Base-by-base conservation (phyloP, 306 rosid species). In the Cercis canadensis region DNA sequence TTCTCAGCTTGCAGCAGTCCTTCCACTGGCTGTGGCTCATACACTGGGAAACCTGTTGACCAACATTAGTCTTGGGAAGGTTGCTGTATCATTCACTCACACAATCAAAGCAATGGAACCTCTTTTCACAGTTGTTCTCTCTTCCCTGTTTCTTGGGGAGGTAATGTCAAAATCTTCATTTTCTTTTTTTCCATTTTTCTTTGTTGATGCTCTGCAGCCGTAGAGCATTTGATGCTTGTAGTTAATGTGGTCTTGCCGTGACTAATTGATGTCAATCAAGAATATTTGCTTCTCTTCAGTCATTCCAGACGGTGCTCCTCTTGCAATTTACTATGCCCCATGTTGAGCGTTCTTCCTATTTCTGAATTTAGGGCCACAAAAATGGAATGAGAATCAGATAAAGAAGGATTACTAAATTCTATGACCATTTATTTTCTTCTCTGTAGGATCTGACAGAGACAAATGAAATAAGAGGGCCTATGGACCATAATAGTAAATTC, bases 51-150 rank as follows among this genome's bases (percentile, higher is more conserved):
- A 84, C 84, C 24, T 88, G 51, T 58, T 88, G 82, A 90, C 95
- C 40, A 90, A 88, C 82, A 62, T 90, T 29, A 90, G 97, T 57
- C 59, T 90, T 50, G 89, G 92, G 47, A 84, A 70, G 74, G 95
- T 88, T 70, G 67, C 95, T 19, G 92, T 90, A n/a, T 90, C 92
- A 7, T 90, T 90, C 85, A 88, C 95, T 67, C 97, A 88, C 81
- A 90, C 97, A 46, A 81, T 90, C 76, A 90, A 90, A 84, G 62
- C 95, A 40, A 75, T 88, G 90, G 97, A 90, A 72, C 97, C 97
- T 37, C 79, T 90, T 54, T 90, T 90, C 85, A 84, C 90, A 0
- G 95, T 90, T 66, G 51, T 84, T 46, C 85, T 90, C 78, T 75
- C 95, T 43, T 66, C 86, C 16, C 58, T 90, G 58, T 80, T 88